Percentiles rank a stretch among this genome's conserved stretches.
phyloP scores from a whole-genome alignment of 345 rosid species.

The Trapa incisa region DNA sequence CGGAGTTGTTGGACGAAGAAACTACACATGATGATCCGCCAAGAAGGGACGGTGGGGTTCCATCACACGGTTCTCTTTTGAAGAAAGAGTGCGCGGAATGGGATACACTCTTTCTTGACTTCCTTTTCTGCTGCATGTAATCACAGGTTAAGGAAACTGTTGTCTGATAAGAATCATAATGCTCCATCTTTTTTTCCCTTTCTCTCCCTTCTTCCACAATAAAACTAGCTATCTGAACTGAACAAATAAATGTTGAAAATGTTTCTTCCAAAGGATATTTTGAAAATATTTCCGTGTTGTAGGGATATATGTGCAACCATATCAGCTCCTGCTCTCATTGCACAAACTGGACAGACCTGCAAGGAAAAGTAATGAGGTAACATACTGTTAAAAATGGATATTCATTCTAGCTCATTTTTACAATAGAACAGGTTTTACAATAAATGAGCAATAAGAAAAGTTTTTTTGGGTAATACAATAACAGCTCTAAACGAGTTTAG shows the following conservation, averaged over 20 bases:
- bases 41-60: constrained; percentile 67
- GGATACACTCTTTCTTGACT: constrained; percentile 71
- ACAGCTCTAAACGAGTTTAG: not conserved
- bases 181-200: not conserved
- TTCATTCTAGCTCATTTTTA: not conserved
- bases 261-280: constrained; percentile 55
- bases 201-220: not conserved
- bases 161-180: not conserved
- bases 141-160: constrained; percentile 45
- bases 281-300: constrained; percentile 79
- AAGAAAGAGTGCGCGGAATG: constrained; percentile 65
- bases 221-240: not conserved
- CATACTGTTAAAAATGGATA: not conserved
- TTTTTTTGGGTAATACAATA: not conserved
- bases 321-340: constrained; percentile 77
- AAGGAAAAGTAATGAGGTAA: not conserved
- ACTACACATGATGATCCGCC: constrained; percentile 55
- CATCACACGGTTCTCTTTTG: constrained; percentile 77
- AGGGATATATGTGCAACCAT: constrained; percentile 95
- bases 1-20: constrained; percentile 54
- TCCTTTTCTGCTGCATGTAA: constrained; percentile 84
- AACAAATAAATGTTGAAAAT: not conserved
- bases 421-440: not conserved
- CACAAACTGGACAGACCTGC: constrained; percentile 94
- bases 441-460: not conserved